Base-by-base conservation (phyloP, 2,329 filamentous ascomycete genomes). In the Chaetomium olivaceum region DNA sequence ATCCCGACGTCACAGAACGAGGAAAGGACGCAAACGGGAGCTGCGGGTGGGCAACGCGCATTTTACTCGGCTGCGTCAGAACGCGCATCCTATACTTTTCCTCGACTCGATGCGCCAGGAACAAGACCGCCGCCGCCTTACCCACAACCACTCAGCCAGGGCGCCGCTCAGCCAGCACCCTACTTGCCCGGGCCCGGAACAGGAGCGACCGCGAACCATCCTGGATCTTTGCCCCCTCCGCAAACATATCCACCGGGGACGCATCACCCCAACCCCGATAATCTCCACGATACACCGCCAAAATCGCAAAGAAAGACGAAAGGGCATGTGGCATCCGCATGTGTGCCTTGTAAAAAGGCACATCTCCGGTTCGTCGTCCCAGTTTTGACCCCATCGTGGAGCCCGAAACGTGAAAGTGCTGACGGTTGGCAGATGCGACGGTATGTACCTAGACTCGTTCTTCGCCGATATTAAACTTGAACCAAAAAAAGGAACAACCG, bases 291-390 rank as follows among this genome's bases (percentile, higher is more conserved):
- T 68, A 78, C 80, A 12, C 87, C 86, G 48, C 84, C 86, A 1
- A 89, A 87, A 71, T 81, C 85, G 7, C 86, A 88, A 68, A 82
- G 87, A 70, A 90, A 89, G 76, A 88, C 89, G 6, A 92, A 92
- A 75, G 90, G 90, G 16, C 91, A 95, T 79, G 91, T 94, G 61
- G 90, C 91, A 59, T 93, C 91, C 43, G 91, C 91, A 29, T 95
- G 91, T 75, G 89, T 94, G 71, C 92, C 92, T 67, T 95, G 91
- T 80, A 94, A 94, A 76, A 88, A 87, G 76, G 91, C 91, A 46
- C 91, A 95, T 84, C 83, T 95, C 69, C 83, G 87, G 86, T 88
- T 70, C 52, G 72, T 73, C 58, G 50, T 27, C 61, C 66, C 25
- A 11, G 12, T 12, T 19, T n/a, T 57, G 25, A 39, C 27, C 55